These are phyloP conservation scores for Pseudozyma tsukubaensis DNA, from an alignment of 1,284 basidiomycete species.

Conservation along the genomic window DNA sequence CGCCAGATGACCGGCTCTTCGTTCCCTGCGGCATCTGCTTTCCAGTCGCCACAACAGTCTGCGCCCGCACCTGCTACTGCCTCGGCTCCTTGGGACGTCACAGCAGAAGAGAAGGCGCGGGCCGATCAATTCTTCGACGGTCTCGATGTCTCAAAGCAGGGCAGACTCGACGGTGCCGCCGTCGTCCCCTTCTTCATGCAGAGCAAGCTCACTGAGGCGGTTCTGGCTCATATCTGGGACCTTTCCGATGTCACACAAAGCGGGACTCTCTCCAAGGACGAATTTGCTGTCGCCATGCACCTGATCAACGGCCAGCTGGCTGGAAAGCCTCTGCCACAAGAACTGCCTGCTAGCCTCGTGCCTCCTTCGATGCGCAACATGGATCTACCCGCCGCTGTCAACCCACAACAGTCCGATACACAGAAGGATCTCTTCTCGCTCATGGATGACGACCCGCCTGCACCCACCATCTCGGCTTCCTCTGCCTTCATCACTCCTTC, in stretches of 20 bases:
- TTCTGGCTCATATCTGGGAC: constrained; percentile 94
- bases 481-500: constrained; percentile 57
- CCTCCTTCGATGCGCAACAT: constrained; percentile 80
- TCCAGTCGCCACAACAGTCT: constrained; percentile 72
- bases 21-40: constrained; percentile 69
- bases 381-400: constrained; percentile 58
- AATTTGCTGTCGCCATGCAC: constrained; percentile 96
- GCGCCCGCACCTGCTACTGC: constrained; percentile 13
- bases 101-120: constrained; percentile 81
- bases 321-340: constrained; percentile 79
- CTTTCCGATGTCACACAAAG: constrained; percentile 90
- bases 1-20: constrained; percentile 53
- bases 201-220: constrained; percentile 84
- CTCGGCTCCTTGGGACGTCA: constrained; percentile 81
- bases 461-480: constrained; percentile 55
- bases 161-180: constrained; percentile 89
- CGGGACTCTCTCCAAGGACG: constrained; percentile 87
- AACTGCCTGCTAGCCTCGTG: constrained; percentile 79
- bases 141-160: constrained; percentile 81
- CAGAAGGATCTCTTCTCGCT: constrained; percentile 70
- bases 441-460: constrained; percentile 76
- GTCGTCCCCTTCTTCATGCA: constrained; percentile 97
- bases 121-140: constrained; percentile 85
- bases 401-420: constrained; percentile 64
- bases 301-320: constrained; percentile 88